Base-by-base conservation (phyloP, 768 basidiomycete species). In the Ramaria rubella region DNA sequence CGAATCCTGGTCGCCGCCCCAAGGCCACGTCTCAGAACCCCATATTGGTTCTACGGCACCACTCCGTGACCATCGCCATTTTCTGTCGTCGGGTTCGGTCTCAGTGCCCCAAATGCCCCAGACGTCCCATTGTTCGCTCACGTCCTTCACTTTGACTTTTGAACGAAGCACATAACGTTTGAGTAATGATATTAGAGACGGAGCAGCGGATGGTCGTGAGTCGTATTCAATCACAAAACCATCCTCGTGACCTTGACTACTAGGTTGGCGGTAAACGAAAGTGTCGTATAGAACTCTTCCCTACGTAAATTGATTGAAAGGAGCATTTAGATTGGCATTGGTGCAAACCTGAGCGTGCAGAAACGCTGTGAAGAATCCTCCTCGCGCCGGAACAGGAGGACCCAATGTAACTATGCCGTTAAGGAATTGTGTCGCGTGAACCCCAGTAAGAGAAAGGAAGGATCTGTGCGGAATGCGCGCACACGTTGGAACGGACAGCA, bases 221-320 rank as follows among this genome's bases (percentile, higher is more conserved):
- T 94, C 83, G 64, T 85, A 83, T 66, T 91, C 90, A 58, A 90
- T 68, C 45, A 91, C 69, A 66, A 85, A 90, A 17, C 79, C 80
- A 15, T 68, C 70, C 21, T 75, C 69, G 12, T 81, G 73, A 19
- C 19, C 26, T 9, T 69, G 69, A 36, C 68, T 63, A 43, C 72
- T 71, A 9, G 74, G 70, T 27, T 76, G 73, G 14, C 86, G 82
- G 68, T 91, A 90, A 60, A 96, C 75, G 70, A 98, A 94, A 50
- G 87, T 72, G 68, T 97, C 94, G 66, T 93, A 86, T 45, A 96
- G 74, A 29, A 98, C 83, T 66, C 94, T 80, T 38, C 95, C 95
- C 93, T 94, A 55, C 29, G 43, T 24, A 54, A 44, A 59, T 58
- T 27, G 36, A 15, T 46, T 21, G 42, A 19, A 52, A 30, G 26